phyloP scores from a whole-genome alignment of 306 rosid genomes.

The Trifolium repens region DNA sequence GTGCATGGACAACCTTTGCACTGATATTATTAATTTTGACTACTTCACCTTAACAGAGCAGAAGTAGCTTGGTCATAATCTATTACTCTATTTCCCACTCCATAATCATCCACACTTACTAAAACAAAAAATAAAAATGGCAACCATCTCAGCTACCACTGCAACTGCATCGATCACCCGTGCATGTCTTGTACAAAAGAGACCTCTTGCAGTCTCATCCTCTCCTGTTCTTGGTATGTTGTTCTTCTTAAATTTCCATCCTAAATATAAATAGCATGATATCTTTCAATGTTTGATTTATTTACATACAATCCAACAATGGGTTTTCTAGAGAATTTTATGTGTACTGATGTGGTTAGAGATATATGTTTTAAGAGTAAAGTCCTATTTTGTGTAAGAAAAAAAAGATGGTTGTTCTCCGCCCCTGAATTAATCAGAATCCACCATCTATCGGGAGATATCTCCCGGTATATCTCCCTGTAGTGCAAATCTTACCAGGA shows the following conservation, averaged over 20 bases:
- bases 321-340: neutral
- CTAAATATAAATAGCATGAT: neutral
- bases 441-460: no score
- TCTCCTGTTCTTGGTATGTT: conserved; percentile 70
- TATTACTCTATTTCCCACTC: conserved; percentile 17
- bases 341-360: neutral
- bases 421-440: no score
- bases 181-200: conserved; percentile 61
- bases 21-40: conserved; percentile 49
- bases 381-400: neutral
- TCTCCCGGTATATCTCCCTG: no score
- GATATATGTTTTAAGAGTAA: neutral
- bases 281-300: neutral
- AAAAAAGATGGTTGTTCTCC: neutral
- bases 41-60: neutral
- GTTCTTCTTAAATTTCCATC: conserved; percentile 11
- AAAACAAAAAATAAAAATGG: conserved; percentile 57
- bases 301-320: neutral
- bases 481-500: no score
- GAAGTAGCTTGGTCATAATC: neutral
- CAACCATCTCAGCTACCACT: conserved; percentile 69
- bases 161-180: conserved; percentile 58
- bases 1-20: conserved; percentile 43
- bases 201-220: conserved; percentile 57
- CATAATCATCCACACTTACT: conserved; percentile 10